A percentile compares a stretch with the other conserved stretches of the same genome.
These are phyloP conservation scores for Fusarium domesticum DNA, from an alignment of 2,329 filamentous ascomycete species.

Conservation along the genomic window DNA sequence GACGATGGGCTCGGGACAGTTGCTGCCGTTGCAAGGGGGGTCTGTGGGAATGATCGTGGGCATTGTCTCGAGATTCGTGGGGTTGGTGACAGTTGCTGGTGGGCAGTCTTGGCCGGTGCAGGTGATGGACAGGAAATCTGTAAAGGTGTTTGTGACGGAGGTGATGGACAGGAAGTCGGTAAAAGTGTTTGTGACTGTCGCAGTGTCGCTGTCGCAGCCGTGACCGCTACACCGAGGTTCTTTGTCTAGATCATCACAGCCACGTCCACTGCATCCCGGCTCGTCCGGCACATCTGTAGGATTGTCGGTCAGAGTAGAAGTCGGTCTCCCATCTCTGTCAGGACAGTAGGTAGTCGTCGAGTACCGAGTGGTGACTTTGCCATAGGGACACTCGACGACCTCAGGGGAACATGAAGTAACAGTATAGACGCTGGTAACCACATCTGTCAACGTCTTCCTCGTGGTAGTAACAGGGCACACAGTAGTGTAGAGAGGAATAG, in stretches of 20 bases:
- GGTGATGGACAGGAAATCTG: not conserved
- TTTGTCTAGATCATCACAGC: no score
- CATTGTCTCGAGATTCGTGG: not conserved
- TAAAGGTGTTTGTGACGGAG: not conserved
- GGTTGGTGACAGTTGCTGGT: not conserved
- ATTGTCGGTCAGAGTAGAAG: not conserved
- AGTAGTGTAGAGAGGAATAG: constrained; percentile 21
- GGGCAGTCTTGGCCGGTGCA: not conserved
- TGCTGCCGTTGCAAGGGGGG: not conserved
- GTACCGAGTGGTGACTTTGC: no score
- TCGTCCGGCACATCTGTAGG: not conserved
- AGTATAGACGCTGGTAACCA: not conserved
- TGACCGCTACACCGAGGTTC: no score
- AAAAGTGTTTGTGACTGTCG: not conserved
- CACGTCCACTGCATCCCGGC: not conserved
- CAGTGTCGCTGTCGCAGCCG: not conserved
- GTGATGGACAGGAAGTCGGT: not conserved
- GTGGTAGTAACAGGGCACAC: constrained; percentile 16
- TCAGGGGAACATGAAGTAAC: not conserved
- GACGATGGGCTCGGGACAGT: not conserved
- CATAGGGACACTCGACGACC: no score
- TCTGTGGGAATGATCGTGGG: not conserved
- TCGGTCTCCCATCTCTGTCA: no score
- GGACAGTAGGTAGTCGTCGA: no score
- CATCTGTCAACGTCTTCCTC: not conserved